These are phyloP conservation scores for Aristolochia contorta DNA, from an alignment of 164 flowering plant genomes.

Conservation along the genomic window DNA sequence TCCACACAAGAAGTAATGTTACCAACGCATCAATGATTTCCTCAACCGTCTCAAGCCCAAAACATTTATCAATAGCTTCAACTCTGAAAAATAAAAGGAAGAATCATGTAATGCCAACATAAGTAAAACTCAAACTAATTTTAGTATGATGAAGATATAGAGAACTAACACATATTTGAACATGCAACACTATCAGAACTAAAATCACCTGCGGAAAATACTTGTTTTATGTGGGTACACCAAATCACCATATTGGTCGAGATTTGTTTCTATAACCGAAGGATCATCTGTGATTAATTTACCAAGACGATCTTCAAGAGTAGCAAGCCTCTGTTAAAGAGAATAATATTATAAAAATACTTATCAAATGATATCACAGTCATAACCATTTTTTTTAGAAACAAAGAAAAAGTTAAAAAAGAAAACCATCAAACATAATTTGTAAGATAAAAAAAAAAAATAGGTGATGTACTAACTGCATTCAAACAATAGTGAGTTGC, in stretches of 20 bases:
- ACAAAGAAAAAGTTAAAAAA: too few species aligned
- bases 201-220: constrained; percentile 46
- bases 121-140: neutral
- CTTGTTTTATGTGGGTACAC: constrained; percentile 64
- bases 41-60: constrained; percentile 77
- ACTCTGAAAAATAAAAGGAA: constrained; percentile 31
- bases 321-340: constrained; percentile 47
- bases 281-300: constrained; percentile 76
- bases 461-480: constrained; percentile 37
- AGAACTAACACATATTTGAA: neutral
- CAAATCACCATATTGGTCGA: constrained; percentile 69
- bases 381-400: too few species aligned
- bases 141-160: neutral
- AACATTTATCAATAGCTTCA: constrained; percentile 66
- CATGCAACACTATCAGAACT: neutral
- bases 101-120: neutral
- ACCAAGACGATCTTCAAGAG: constrained; percentile 71
- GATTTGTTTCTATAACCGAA: constrained; percentile 51
- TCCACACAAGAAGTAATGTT: constrained; percentile 14
- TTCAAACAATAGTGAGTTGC: constrained; percentile 73
- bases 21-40: constrained; percentile 87
- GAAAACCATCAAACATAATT: neutral
- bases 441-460: neutral
- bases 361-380: neutral
- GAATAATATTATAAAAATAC: neutral